Percentiles rank a stretch among this genome's conserved stretches.
Evolutionary conservation across 2,329 filamentous ascomycete species (phyloP).

Genomic region (Fusarium fracticaudum): DNA sequence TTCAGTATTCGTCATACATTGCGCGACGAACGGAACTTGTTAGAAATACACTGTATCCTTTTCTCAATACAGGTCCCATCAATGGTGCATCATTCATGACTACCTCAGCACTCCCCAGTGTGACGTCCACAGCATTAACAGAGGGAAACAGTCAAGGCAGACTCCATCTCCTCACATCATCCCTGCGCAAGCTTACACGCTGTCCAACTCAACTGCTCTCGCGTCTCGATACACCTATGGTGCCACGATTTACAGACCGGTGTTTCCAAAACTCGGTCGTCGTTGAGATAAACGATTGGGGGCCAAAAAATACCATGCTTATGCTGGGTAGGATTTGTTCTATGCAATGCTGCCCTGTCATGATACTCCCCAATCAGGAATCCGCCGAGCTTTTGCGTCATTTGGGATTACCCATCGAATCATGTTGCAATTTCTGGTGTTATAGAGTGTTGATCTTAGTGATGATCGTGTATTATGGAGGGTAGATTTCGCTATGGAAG

Average conservation of each 20-base stretch:
- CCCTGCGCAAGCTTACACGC: conserved; percentile 68
- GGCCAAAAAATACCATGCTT: conserved; percentile 22
- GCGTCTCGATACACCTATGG: not conserved
- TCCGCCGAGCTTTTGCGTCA: conserved; percentile 47
- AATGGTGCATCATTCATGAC: not conserved
- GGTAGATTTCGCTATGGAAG: not conserved
- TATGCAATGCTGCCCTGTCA: conserved; percentile 59
- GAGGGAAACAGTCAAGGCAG: not conserved
- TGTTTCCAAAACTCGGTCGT: conserved; percentile 57
- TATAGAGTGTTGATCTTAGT: not conserved
- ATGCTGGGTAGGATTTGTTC: conserved; percentile 67
- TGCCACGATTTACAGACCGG: not conserved
- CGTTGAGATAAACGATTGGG: not conserved
- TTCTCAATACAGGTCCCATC: not conserved
- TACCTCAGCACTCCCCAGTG: not conserved
- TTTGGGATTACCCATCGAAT: not conserved
- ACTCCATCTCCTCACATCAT: conserved; percentile 26
- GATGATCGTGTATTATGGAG: not conserved
- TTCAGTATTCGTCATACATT: not conserved
- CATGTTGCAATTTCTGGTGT: not conserved
- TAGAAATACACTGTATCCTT: conserved; percentile 2
- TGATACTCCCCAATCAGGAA: conserved; percentile 51
- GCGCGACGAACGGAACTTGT: not conserved
- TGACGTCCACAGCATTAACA: not conserved
- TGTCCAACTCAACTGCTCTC: not conserved